Evolutionary conservation across 345 rosid species (phyloP).

Genomic region (Linum tenue): DNA sequence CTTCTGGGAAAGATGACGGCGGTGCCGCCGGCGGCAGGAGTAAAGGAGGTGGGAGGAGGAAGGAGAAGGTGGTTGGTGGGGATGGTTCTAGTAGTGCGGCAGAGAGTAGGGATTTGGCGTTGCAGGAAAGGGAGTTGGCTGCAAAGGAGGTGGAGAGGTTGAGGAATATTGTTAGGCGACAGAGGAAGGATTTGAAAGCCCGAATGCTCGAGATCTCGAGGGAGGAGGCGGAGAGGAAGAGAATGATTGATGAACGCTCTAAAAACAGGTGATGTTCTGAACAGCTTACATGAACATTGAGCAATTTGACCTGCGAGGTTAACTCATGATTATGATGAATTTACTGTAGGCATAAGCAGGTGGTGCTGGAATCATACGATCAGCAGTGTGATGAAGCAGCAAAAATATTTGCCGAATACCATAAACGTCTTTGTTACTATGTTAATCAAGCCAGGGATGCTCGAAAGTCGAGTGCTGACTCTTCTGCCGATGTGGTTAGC

Average conservation of each 20-base stretch:
- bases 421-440: constrained; percentile 56
- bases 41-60: constrained; percentile 41
- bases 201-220: constrained; percentile 86
- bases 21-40: constrained; percentile 35
- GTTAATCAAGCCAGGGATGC: constrained; percentile 87
- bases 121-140: constrained; percentile 61
- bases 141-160: constrained; percentile 73
- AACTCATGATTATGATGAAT: background rate
- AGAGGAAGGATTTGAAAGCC: constrained; percentile 72
- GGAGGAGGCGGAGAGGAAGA: constrained; percentile 88
- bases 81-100: constrained; percentile 21
- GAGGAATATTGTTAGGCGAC: constrained; percentile 66
- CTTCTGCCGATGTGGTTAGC: constrained; percentile 43
- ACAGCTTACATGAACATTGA: background rate
- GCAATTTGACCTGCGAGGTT: background rate
- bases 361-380: constrained; percentile 76
- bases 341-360: constrained; percentile 70
- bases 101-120: constrained; percentile 56
- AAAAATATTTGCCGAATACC: constrained; percentile 81
- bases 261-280: constrained; percentile 52
- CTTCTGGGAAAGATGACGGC: too few relatives aligned
- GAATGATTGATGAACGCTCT: constrained; percentile 84
- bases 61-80: constrained; percentile 36
- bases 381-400: constrained; percentile 92
- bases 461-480: constrained; percentile 48